Base-by-base conservation (phyloP, 305 asterid genomes). In the Solanum aculeatissimum region DNA sequence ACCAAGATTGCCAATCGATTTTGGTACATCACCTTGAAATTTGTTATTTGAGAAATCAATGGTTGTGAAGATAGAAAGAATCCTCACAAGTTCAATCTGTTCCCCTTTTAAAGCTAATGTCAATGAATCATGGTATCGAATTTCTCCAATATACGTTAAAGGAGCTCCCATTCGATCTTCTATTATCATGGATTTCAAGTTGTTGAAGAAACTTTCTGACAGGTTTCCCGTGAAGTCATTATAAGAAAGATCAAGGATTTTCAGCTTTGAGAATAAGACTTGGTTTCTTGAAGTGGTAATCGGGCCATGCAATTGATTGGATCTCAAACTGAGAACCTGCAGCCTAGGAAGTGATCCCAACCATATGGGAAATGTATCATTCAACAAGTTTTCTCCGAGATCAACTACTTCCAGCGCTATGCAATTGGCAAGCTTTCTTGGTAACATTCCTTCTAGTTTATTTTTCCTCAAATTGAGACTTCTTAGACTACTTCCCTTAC, bases 391-490 rank as follows among this genome's bases (percentile, higher is more conserved):
- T 69, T 86, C 88, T 75, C 89, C 92, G 1, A 89, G 71, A 85
- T 91, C 88, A 85, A 91, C 65, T 19, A 89, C 90, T 60, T 89
- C 85, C 15, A 89, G 80, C n/a, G 16, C 19, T 83, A 74, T 82
- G 42, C 93, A 90, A 66, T 90, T 83, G 68, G 82, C 87, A 57
- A 90, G 85, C 38, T 88, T 85, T 83, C 43, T 65, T 43, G 91
- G 88, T 21, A 90, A 54, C 63, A 75, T n/a, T 23, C 94, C 93
- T 80, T 85, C 81, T 66, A 90, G 49, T 53, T 53, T 87, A 70
- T 92, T 90, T 71, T 78, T 53, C 19, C 84, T 83, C 85, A 90
- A 82, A 80, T 89, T 88, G 47, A 88, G 87, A 80, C 86, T 80
- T 80, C 84, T 86, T 74, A 89, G 81, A 14, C 21, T 80, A 86